Base-by-base conservation (phyloP, 306 rosid species). In the Cicer cuneatum region DNA sequence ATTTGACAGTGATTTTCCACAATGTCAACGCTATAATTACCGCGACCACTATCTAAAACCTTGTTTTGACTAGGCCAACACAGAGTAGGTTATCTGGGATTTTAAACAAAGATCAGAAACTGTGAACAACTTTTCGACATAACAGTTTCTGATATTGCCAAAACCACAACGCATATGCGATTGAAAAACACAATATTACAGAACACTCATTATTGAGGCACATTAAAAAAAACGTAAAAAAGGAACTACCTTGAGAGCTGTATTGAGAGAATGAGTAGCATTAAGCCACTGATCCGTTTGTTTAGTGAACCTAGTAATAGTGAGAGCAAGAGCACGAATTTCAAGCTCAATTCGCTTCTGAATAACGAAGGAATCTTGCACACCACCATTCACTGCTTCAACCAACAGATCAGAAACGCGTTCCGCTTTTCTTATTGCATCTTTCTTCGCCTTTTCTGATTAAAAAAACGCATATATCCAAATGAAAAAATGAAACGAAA, bases 251-350 rank as follows among this genome's bases (percentile, higher is more conserved):
- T 94, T 94, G 51, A 94, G 83, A 42, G 92, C 95, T 9, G 90
- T 79, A 82, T 94, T 94, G 19, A 94, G 72, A 52, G 93, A 78
- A 74, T 81, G 94, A 71, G 99, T 84, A 29, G 92, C 78, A 61
- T 86, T 48, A 52, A 94, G 96, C 97, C 95, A 94, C 5, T 94
- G 96, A 86, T 92, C 97, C 7, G 96, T 88, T 79, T 90, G 97
- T 75, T 90, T 94, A 54, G 77, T 85, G 84, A 92, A 94, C 8
- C 89, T 86, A 0, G 93, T 7, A 57, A 92, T 87, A 9, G 93
- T 86, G 35, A 72, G 48, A 24, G 95, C 78, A 21, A 92, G 70
- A 19, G 87, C 75, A 85, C 96, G 86, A 85, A 84, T 92, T 80
- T 94, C 99, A 18, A 63, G 72, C 84, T 92, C 99, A 43, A 92